Evolutionary conservation across 1,284 basidiomycete species (phyloP).

Genomic region (Entoloma clypeatum): DNA sequence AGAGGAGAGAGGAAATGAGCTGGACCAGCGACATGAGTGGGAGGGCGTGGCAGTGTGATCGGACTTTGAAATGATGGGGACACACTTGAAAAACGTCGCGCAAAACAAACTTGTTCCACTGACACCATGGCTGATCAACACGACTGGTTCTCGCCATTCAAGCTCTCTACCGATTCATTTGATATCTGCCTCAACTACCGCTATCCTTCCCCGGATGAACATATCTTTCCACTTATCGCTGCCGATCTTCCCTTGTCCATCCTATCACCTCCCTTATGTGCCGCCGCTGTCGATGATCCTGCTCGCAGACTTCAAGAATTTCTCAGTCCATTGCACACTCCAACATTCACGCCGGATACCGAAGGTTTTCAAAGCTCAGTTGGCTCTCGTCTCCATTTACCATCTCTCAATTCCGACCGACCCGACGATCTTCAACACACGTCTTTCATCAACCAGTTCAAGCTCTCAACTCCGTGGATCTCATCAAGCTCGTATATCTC

Average conservation of each 20-base stretch:
- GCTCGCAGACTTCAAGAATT: no score
- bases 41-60: slow-evolving; percentile 12
- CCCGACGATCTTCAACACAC: slow-evolving; percentile 4
- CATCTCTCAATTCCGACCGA: neutral
- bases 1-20: slow-evolving; percentile 25
- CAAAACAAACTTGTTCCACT: neutral
- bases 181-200: no score
- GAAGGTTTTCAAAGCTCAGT: neutral
- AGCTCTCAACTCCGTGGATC: slow-evolving; percentile 11
- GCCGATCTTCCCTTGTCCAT: no score
- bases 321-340: no score
- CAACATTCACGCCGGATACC: neutral
- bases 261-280: no score
- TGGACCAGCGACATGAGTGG: slow-evolving; percentile 11
- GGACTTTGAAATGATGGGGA: slow-evolving; percentile 14
- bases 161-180: no score
- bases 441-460: slow-evolving; percentile 8
- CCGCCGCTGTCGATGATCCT: no score
- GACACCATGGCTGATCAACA: neutral
- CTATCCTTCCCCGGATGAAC: no score
- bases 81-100: neutral
- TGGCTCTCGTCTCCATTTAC: slow-evolving; percentile 2
- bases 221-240: no score
- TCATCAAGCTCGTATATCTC: slow-evolving; percentile 13
- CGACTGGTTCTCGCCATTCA: neutral